Evolutionary conservation across 1,284 basidiomycete species (phyloP), one percentile per base, ranked within the genome.

Genomic region (Sporisorium graminicola): DNA sequence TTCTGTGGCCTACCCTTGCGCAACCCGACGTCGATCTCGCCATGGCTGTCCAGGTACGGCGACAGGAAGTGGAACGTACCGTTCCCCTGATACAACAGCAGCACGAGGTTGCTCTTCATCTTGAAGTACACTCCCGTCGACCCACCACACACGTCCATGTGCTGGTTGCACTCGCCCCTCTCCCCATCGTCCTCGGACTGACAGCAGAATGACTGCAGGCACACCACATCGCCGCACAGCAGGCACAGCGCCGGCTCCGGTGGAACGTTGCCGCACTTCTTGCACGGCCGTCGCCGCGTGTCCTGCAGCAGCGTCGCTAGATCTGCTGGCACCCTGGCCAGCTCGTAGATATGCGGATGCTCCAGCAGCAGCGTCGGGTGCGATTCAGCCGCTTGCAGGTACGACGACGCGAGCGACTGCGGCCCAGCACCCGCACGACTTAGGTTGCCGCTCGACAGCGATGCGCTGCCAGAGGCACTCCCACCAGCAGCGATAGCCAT

Each of bases 131-230:
- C 87, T 8, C 95, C 97, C 37, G 94, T 89, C 0, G 91, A 91
- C 3, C 94, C 95, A 9, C 93, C 94, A 79, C 96, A 99, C 93
- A 93, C 92, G 89, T 94, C 89, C 77, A 92, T 93, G 86, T 99
- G 97, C 88, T 93, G 90, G 86, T 98, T 99, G 86, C 96, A 98
- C 85, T 99, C 97, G 74, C 89, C 87, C 58, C 89, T 87, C 29
- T 77, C 76, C 46, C 87, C 88, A 51, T 88, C 86, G 46, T 94
- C 92, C 26, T 87, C 82, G 78, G 95, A 93, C 77, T 89, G 89
- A 86, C 96, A 99, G 83, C 96, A 99, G 80, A 95, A 92, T 75
- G 93, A 93, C 83, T 95, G 93, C 87, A 95, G 90, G 84, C 97
- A 99, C 9, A 94, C 91, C 18, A 92, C 90, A 49, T 91, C 89